A percentile compares a stretch with the other conserved stretches of the same genome.
These are phyloP conservation scores for Bjerkandera adusta DNA, from an alignment of 1,284 basidiomycete species.

Conservation along the genomic window DNA sequence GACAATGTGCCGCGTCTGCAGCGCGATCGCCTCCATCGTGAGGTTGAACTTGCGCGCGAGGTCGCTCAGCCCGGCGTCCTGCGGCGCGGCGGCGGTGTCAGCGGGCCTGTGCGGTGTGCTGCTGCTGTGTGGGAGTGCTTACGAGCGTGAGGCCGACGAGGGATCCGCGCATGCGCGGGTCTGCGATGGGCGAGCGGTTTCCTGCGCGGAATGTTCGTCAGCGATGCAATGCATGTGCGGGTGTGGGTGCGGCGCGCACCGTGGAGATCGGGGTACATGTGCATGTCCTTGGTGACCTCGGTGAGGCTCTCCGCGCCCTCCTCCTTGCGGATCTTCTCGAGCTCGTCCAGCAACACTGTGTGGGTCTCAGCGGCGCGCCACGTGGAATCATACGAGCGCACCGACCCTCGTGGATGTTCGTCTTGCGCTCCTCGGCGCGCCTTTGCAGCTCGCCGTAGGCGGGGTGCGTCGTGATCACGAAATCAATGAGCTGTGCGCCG, in stretches of 20 bases:
- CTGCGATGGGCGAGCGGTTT: slow-evolving; percentile 95
- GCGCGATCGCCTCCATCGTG: slow-evolving; percentile 91
- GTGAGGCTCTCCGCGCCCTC: slow-evolving; percentile 61
- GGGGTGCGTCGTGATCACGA: slow-evolving; percentile 90
- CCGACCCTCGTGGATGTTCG: slow-evolving; percentile 58
- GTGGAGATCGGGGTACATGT: slow-evolving; percentile 94
- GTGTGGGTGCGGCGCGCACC: slow-evolving; percentile 38
- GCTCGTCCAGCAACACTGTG: slow-evolving; percentile 69
- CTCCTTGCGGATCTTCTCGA: slow-evolving; percentile 68
- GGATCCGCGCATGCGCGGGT: slow-evolving; percentile 90
- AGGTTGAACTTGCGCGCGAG: slow-evolving; percentile 91
- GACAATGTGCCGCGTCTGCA: slow-evolving; percentile 95
- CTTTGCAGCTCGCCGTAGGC: slow-evolving; percentile 75
- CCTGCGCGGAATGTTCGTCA: slow-evolving; percentile 42
- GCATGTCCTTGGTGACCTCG: slow-evolving; percentile 86
- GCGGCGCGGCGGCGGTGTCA: slow-evolving; percentile 8
- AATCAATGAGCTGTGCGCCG: slow-evolving; percentile 86
- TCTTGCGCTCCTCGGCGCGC: slow-evolving; percentile 48
- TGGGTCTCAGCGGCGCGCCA: slow-evolving; percentile 31
- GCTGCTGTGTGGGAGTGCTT: slow-evolving; percentile 21
- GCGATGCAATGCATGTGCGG: slow-evolving; percentile 3
- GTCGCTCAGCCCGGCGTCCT: slow-evolving; percentile 78
- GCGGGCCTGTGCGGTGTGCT: background rate
- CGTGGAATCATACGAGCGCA: background rate
- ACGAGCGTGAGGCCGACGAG: slow-evolving; percentile 85